These are phyloP conservation scores for Dillenia turbinata DNA, from an alignment of 164 flowering plant genomes.

Conservation along the genomic window DNA sequence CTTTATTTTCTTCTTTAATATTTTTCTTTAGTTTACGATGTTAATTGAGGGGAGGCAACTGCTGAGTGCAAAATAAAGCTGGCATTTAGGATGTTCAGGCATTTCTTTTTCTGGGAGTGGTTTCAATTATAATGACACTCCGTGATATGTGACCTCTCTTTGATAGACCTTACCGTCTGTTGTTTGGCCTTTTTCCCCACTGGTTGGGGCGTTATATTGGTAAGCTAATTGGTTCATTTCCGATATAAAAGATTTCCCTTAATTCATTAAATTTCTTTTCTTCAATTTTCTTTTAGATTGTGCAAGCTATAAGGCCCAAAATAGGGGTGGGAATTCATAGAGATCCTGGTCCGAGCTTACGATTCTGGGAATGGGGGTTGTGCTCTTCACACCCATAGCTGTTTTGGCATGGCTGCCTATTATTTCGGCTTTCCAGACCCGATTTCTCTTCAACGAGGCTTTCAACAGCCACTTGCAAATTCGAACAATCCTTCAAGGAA, in stretches of 20 bases:
- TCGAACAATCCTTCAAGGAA: slow-evolving; percentile 75
- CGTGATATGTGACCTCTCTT: slow-evolving; percentile 53
- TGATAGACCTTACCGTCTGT: slow-evolving; percentile 66
- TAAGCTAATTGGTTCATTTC: slow-evolving; percentile 22
- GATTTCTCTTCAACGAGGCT: slow-evolving; percentile 93
- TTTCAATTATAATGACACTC: slow-evolving; percentile 47
- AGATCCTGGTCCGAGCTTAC: slow-evolving; percentile 65
- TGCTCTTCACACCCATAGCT: slow-evolving; percentile 77
- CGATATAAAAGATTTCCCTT: not conserved
- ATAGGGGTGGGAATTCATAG: slow-evolving; percentile 69
- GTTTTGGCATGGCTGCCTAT: slow-evolving; percentile 83
- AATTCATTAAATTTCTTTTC: not conserved
- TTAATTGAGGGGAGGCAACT: slow-evolving; percentile 54
- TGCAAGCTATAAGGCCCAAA: slow-evolving; percentile 74
- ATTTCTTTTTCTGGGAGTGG: slow-evolving; percentile 56
- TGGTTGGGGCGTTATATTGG: slow-evolving; percentile 90
- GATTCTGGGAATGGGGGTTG: slow-evolving; percentile 94
- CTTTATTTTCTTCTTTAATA: no score
- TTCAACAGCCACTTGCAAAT: slow-evolving; percentile 77
- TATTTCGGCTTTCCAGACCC: slow-evolving; percentile 84
- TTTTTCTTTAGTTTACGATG: no score
- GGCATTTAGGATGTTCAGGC: slow-evolving; percentile 65
- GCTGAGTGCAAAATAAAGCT: slow-evolving; percentile 65
- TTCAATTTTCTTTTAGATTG: slow-evolving; percentile 43
- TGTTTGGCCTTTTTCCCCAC: slow-evolving; percentile 89